Evolutionary conservation across 495 filamentous ascomycete genomes (phyloP), one percentile per base, ranked within the genome.

Genomic region (Penicillium alfredii): DNA sequence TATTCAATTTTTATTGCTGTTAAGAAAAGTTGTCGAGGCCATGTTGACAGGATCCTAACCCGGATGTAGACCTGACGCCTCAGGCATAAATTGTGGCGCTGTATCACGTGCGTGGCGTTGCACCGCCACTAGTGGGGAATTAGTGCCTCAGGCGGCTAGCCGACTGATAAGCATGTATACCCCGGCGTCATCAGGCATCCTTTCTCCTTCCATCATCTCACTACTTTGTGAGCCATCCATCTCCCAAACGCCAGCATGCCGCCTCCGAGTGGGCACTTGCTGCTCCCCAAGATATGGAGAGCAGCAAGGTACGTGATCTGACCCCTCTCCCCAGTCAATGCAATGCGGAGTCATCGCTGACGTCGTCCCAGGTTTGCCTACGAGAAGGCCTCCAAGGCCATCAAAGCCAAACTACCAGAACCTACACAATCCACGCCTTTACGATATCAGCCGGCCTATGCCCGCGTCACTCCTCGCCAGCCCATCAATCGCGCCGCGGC

Each of bases 401-500:
- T 87, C 38, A 76, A 74, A 50, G 64, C 68, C 38, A 82, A 80
- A 51, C 37, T 88, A 42, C 64, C 74, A 34, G 70, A 72, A 43
- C 64, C 71, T 14, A 51, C 71, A 9, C 70, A 72, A 24, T 66
- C 58, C 24, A 27, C 49, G 16, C 33, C 54, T 6, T 45, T 60
- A 22, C 73, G 44, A 37, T 51, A 76, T 30, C 69, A 79, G 45
- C 67, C 78, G 29, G 56, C 66, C 26, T 72, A 73, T 58, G 69
- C 66, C 35, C 69, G 74, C 25, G 56, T 65, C 40, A 71, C 62
- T 47, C 64, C 75, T 11, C 71, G 75, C 38, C 85, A 89, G 40
- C 83, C 87, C 13, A 66, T 90, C 50, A 80, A 84, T 52, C 82
- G 76, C 4, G 65, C 68, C 15, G 86, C 86, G 6, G 72, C 75